Evolutionary conservation across 306 rosid species (phyloP), one percentile per base, ranked within the genome.

Genomic region (Prunus mira): DNA sequence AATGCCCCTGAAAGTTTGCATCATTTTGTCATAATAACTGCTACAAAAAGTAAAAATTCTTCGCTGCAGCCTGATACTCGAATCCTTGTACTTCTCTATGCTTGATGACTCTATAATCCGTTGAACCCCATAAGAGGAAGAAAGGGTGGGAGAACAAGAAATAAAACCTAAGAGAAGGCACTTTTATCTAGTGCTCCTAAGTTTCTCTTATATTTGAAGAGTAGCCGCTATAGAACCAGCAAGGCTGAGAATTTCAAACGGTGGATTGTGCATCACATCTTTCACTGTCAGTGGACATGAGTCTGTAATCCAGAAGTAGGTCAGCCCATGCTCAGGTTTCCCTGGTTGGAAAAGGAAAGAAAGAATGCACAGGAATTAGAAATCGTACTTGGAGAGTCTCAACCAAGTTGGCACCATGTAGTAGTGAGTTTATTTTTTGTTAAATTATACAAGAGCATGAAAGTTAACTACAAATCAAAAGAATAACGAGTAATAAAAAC

Each of bases 251-350:
- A 93, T 80, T 86, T 95, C 96, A 84, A 95, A 95, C 17, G 99
- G 99, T 58, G 87, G 87, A 65, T 45, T 92, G 75, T 82, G 78
- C 85, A n/a, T 81, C 78, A 95, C 92, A 18, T 86, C 92, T 77
- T 80, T 88, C 76, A 87, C 97, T 0, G 99, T 91, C 77, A 84
- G 56, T 28, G 99, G 97, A 72, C 97, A 95, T 34, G 97, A 95
- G 78, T 95, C 99, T 63, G 99, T 89, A 69, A 95, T 92, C 99
- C 99, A 92, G 84, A 95, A 95, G 86, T 88, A 95, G 27, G 88
- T 78, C 74, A 95, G 87, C 45, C 89, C 97, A 19, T 74, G 72
- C 85, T 82, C 93, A 7, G 97, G 96, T 70, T 83, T 72, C 82
- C 96, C 99, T 95, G 91, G 49, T 76, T 74, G 19, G 17, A 14